Evolutionary conservation across 2,329 filamentous ascomycete genomes (phyloP), one percentile per base, ranked within the genome.

Genomic region (Ramularia endophylla): DNA sequence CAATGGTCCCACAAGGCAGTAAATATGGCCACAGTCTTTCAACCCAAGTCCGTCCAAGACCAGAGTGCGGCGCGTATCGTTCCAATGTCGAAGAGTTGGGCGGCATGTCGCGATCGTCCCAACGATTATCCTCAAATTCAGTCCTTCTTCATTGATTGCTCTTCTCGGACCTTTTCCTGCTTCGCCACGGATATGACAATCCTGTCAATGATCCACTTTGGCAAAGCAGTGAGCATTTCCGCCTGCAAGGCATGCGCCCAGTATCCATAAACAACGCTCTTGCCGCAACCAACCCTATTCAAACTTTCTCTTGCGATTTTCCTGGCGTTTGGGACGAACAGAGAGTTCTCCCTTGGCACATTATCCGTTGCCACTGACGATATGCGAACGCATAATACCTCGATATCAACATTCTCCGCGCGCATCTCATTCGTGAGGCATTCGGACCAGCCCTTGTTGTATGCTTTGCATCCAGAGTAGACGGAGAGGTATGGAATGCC

Each of bases 381-480:
- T 1, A 52, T 43, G n/a, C 46, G 13, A 0, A 50, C 25, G 19
- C 44, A 47, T 4, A 50, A 37, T 1, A 72, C 61, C 27, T 71
- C 64, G 7, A 71, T 54, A 9, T 64, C 53, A 4, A 54, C 42
- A 2, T 55, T 54, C 27, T 68, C 62, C 2, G 61, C 58, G 9
- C 47, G 50, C 57, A 71, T 59, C 53, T 78, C 75, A 4, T 64
- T 59, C 1, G 53, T 47, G 8, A 77, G 54, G 2, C 62, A 55
- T 7, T 54, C 50, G 1, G 66, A 67, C 43, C 70, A 67, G 0
- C 61, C 56, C 34, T 64, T 61, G 29, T 68, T 61, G 51, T 68
- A 75, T 3, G 62, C 65, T 56, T 77, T 77, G 17, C 65, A 60
- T 0, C 60, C 63, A 8, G 63, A 59, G 56, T 77, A 78, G 2